Percentiles rank a stretch among this genome's conserved stretches.
These are phyloP conservation scores for Penicillium pulvis DNA, from an alignment of 495 filamentous ascomycete genomes.

Conservation along the genomic window DNA sequence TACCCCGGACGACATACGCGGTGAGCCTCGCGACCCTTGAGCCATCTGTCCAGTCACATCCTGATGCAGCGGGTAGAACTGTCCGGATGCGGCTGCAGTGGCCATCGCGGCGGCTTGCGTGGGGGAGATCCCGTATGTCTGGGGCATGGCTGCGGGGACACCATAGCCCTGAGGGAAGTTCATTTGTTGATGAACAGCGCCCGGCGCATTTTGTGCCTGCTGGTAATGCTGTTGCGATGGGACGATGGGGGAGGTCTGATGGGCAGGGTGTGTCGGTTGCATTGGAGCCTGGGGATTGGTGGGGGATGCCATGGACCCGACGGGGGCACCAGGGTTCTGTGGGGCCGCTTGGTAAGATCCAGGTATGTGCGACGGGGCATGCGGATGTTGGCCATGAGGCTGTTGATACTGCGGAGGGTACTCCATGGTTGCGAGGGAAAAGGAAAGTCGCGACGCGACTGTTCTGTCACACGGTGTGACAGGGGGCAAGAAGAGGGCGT, in stretches of 20 bases:
- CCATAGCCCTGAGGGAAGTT: slow-evolving; percentile 56
- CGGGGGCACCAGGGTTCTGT: slow-evolving; percentile 46
- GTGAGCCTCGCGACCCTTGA: slow-evolving; percentile 50
- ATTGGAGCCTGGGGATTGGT: slow-evolving; percentile 55
- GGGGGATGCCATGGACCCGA: slow-evolving; percentile 54
- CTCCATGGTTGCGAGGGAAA: slow-evolving; percentile 46
- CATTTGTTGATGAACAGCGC: slow-evolving; percentile 53
- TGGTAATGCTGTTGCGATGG: slow-evolving; percentile 57
- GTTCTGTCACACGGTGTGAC: slow-evolving; percentile 36
- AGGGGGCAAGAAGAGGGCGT: slow-evolving; percentile 13
- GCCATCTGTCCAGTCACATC: slow-evolving; percentile 53
- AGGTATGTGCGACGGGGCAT: slow-evolving; percentile 52
- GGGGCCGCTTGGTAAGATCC: slow-evolving; percentile 50
- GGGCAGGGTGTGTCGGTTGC: slow-evolving; percentile 49
- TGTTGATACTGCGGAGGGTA: slow-evolving; percentile 59
- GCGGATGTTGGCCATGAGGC: slow-evolving; percentile 57
- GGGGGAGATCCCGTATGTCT: slow-evolving; percentile 53
- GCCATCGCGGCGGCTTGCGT: slow-evolving; percentile 59
- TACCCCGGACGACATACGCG: slow-evolving; percentile 52
- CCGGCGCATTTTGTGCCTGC: slow-evolving; percentile 47
- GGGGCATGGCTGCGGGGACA: slow-evolving; percentile 50
- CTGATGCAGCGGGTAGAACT: slow-evolving; percentile 52
- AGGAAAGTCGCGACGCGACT: slow-evolving; percentile 17
- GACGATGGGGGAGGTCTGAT: slow-evolving; percentile 56
- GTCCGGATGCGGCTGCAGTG: slow-evolving; percentile 56